phyloP scores from a whole-genome alignment of 1,139 yeast genomes.

The Pichia sp. region DNA sequence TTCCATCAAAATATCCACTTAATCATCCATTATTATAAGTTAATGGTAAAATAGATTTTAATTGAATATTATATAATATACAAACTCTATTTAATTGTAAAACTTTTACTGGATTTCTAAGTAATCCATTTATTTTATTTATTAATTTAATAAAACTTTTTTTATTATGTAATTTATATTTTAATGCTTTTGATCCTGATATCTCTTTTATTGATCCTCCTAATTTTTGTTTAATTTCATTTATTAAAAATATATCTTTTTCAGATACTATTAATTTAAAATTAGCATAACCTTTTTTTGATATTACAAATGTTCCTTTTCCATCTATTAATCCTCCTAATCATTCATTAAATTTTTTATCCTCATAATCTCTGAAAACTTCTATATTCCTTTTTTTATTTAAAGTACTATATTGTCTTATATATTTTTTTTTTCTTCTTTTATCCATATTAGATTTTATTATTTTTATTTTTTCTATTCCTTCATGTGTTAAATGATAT shows the following conservation, averaged over 20 bases:
- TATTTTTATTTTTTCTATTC: not conserved
- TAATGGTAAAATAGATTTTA: not conserved
- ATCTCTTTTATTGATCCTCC: constrained; percentile 3
- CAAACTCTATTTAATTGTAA: constrained; percentile 4
- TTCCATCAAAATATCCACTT: not conserved
- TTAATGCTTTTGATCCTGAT: not conserved
- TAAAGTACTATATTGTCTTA: too few relatives aligned
- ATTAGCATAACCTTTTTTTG: not conserved
- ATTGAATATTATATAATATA: not conserved
- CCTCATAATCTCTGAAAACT: too few relatives aligned
- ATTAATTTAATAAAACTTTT: constrained; percentile 2
- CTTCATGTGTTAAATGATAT: not conserved
- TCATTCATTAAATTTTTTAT: constrained; percentile 2
- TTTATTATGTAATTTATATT: constrained; percentile 3
- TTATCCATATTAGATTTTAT: too few relatives aligned
- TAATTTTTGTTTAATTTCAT: constrained; percentile 4
- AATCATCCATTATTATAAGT: constrained; percentile 5
- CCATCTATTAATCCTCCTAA: constrained; percentile 5
- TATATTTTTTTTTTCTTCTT: too few relatives aligned
- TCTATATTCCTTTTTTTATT: too few relatives aligned
- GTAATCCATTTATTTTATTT: constrained; percentile 1
- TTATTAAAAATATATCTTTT: constrained; percentile 1
- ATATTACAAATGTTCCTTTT: not conserved
- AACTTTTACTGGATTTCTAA: constrained; percentile 3
- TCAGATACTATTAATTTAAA: not conserved